A percentile compares a stretch with the other conserved stretches of the same genome.
These are phyloP conservation scores for Iris pallida DNA, from an alignment of 116 monocot species.

Conservation along the genomic window DNA sequence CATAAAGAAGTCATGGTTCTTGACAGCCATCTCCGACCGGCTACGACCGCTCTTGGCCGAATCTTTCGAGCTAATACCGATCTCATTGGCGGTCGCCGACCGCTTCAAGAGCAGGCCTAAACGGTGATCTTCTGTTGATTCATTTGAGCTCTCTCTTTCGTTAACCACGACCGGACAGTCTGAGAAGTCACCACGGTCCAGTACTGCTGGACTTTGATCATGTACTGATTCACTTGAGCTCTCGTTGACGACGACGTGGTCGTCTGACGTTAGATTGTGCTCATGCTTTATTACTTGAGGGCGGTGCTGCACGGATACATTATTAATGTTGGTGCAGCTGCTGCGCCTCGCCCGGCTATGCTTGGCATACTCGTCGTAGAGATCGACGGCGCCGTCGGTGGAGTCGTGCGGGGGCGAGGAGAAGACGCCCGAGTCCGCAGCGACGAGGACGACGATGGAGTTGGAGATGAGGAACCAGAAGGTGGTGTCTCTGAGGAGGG, in stretches of 20 bases:
- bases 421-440: constrained; percentile 48
- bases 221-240: no score
- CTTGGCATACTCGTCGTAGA: constrained; percentile 21
- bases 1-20: neutral
- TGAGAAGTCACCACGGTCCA: no score
- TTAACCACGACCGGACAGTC: no score
- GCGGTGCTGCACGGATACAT: neutral
- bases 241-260: no score
- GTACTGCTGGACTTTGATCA: no score
- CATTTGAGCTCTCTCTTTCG: no score
- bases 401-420: constrained; percentile 4
- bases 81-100: no score
- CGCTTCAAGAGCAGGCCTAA: no score
- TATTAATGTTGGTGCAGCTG: neutral
- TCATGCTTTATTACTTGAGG: no score
- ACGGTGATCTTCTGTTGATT: no score
- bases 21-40: neutral
- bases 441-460: constrained; percentile 62
- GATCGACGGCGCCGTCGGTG: neutral
- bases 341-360: neutral
- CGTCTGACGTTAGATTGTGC: no score
- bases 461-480: constrained; percentile 81
- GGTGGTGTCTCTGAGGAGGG: constrained; percentile 57
- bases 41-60: neutral
- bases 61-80: no score